Conservation (phyloP, 495 filamentous ascomycete species). For the Hypoxylon fragiforme region DNA sequence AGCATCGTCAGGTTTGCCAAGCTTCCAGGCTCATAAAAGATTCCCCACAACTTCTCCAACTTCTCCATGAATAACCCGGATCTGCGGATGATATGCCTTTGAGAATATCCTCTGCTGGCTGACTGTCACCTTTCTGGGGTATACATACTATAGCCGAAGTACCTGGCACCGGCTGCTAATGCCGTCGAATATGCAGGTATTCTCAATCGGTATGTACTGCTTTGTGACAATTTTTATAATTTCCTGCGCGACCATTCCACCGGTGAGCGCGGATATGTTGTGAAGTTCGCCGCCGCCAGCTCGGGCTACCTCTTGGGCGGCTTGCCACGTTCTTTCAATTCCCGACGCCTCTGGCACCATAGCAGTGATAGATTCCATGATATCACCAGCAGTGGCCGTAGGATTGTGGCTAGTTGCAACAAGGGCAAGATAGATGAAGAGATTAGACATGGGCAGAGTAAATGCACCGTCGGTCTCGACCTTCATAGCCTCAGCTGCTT, state of each 20-base stretch:
- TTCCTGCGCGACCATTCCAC: constrained; percentile 94
- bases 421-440: constrained; percentile 78
- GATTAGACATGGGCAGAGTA: constrained; percentile 60
- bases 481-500: constrained; percentile 46
- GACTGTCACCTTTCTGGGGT: constrained; percentile 14
- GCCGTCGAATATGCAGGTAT: constrained; percentile 92
- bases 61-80: constrained; percentile 48
- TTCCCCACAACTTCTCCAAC: constrained; percentile 37
- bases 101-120: constrained; percentile 29
- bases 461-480: constrained; percentile 38
- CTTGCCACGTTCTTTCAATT: constrained; percentile 53
- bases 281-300: constrained; percentile 88
- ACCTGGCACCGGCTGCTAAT: constrained; percentile 78
- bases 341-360: constrained; percentile 49
- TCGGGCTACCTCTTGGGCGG: constrained; percentile 68
- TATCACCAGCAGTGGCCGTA: constrained; percentile 50
- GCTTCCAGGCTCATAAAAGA: constrained; percentile 30
- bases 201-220: constrained; percentile 95
- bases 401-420: constrained; percentile 55
- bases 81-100: constrained; percentile 45
- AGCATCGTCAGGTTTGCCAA: constrained; percentile 38
- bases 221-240: constrained; percentile 93
- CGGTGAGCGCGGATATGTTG: constrained; percentile 87
- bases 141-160: constrained; percentile 50
- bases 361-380: constrained; percentile 46